Evolutionary conservation across 2,329 filamentous ascomycete genomes (phyloP).

Genomic region (Mollisiaceae sp.): DNA sequence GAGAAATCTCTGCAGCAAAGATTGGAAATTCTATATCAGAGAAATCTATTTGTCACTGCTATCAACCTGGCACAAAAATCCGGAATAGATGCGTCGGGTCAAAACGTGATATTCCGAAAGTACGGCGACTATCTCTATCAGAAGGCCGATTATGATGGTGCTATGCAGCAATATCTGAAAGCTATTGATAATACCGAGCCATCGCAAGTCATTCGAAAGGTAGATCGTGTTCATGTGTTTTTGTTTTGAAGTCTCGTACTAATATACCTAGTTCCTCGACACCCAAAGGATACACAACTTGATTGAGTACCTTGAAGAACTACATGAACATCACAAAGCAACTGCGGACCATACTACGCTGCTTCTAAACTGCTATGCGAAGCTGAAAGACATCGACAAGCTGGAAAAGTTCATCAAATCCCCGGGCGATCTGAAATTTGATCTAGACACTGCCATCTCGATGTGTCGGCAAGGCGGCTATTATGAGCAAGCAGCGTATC

Average conservation of each 20-base stretch:
- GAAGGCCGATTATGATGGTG: slow-evolving; percentile 93
- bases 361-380: slow-evolving; percentile 95
- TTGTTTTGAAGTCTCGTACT: slow-evolving; percentile 33
- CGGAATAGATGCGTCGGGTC: slow-evolving; percentile 78
- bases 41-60: slow-evolving; percentile 89
- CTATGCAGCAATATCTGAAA: slow-evolving; percentile 98
- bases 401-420: slow-evolving; percentile 96
- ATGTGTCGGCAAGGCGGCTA: slow-evolving; percentile 99
- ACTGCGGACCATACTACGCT: slow-evolving; percentile 95
- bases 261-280: slow-evolving; percentile 74
- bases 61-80: slow-evolving; percentile 92
- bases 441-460: slow-evolving; percentile 92
- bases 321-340: slow-evolving; percentile 92
- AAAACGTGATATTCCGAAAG: slow-evolving; percentile 89
- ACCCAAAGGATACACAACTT: slow-evolving; percentile 97
- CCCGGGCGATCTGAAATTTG: slow-evolving; percentile 92
- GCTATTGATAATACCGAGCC: slow-evolving; percentile 96
- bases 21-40: slow-evolving; percentile 90
- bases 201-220: slow-evolving; percentile 93
- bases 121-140: slow-evolving; percentile 96
- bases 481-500: slow-evolving; percentile 93
- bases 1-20: slow-evolving; percentile 91
- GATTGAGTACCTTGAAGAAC: slow-evolving; percentile 94
- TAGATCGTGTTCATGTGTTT: slow-evolving; percentile 40
- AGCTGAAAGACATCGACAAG: slow-evolving; percentile 95